A percentile compares a stretch with the other conserved stretches of the same genome.
These are phyloP conservation scores for Boletus huronensis DNA, from an alignment of 768 basidiomycete species.

Conservation along the genomic window DNA sequence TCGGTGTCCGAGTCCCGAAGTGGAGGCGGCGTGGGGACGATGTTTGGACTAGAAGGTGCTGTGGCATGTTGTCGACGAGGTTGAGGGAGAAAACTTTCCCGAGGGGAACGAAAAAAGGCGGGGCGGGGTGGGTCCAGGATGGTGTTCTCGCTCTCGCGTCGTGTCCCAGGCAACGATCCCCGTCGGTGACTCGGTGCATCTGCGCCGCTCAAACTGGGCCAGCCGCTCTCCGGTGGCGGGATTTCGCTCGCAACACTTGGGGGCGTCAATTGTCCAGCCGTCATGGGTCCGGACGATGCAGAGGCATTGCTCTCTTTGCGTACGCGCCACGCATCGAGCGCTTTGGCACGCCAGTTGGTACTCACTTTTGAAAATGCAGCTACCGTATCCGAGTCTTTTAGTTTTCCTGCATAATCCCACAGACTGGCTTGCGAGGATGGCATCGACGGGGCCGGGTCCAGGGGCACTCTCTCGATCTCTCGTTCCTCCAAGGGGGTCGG, in stretches of 20 bases:
- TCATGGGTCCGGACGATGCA: not conserved
- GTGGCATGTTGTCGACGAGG: slow-evolving; percentile 29
- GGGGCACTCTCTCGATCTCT: slow-evolving; percentile 13
- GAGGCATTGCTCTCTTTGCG: slow-evolving; percentile 16
- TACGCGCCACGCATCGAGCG: slow-evolving; percentile 34
- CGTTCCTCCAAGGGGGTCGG: slow-evolving; percentile 21
- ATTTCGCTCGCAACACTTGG: slow-evolving; percentile 25
- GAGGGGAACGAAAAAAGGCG: slow-evolving; percentile 51
- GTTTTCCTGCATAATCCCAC: slow-evolving; percentile 71
- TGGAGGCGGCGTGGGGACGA: not conserved
- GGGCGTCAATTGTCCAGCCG: slow-evolving; percentile 9
- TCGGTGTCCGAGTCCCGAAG: slow-evolving; percentile 24
- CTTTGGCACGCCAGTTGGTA: slow-evolving; percentile 71
- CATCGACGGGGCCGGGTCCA: slow-evolving; percentile 11
- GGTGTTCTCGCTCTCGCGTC: slow-evolving; percentile 32
- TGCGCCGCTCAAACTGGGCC: slow-evolving; percentile 5
- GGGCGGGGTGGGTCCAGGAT: slow-evolving; percentile 55
- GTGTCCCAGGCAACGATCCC: slow-evolving; percentile 40
- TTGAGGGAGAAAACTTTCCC: slow-evolving; percentile 50
- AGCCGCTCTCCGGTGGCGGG: slow-evolving; percentile 10
- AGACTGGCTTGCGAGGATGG: slow-evolving; percentile 39
- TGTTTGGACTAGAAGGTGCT: slow-evolving; percentile 33
- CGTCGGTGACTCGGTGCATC: slow-evolving; percentile 26
- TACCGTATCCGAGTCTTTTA: slow-evolving; percentile 69
- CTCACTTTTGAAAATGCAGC: slow-evolving; percentile 71